These are phyloP conservation scores for Hypericum perforatum DNA, from an alignment of 345 rosid genomes.

Conservation along the genomic window DNA sequence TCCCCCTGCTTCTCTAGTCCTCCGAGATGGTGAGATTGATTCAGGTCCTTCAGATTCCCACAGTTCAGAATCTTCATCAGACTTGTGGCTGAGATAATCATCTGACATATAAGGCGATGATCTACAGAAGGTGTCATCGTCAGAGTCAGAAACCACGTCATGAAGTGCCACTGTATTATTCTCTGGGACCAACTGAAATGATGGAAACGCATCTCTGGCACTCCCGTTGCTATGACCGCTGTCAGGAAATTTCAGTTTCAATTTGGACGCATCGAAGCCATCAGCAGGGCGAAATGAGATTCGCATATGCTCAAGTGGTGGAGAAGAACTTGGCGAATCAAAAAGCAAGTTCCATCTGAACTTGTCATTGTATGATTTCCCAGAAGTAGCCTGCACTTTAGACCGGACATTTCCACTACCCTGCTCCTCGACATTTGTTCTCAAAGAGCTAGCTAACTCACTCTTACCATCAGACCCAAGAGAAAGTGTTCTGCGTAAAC, in stretches of 20 bases:
- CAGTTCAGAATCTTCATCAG: constrained; percentile 68
- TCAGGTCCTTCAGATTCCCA: constrained; percentile 69
- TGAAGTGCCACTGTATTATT: constrained; percentile 29
- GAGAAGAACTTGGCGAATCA: constrained; percentile 57
- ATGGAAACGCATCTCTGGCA: constrained; percentile 45
- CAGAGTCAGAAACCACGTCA: constrained; percentile 45
- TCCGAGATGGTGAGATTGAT: constrained; percentile 30
- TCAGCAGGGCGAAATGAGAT: constrained; percentile 67
- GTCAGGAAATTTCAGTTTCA: constrained; percentile 63
- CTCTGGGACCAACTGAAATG: constrained; percentile 87
- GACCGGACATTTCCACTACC: constrained; percentile 18
- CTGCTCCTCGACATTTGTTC: constrained; percentile 25
- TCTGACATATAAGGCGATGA: constrained; percentile 68
- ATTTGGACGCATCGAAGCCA: constrained; percentile 50
- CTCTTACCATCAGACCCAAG: constrained; percentile 30
- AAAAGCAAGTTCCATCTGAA: constrained; percentile 30
- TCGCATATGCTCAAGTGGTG: constrained; percentile 87
- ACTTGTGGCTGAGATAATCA: constrained; percentile 46
- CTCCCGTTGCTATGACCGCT: constrained; percentile 29
- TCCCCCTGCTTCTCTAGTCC: constrained; percentile 14
- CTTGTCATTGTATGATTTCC: constrained; percentile 21
- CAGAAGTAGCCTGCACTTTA: constrained; percentile 18
- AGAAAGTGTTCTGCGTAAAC: constrained; percentile 47
- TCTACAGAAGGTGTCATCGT: constrained; percentile 78
- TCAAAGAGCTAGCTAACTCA: constrained; percentile 25